A percentile compares a stretch with the other conserved stretches of the same genome.
These are phyloP conservation scores for Aspergillus niger DNA, from an alignment of 2,329 filamentous ascomycete genomes.

Conservation along the genomic window DNA sequence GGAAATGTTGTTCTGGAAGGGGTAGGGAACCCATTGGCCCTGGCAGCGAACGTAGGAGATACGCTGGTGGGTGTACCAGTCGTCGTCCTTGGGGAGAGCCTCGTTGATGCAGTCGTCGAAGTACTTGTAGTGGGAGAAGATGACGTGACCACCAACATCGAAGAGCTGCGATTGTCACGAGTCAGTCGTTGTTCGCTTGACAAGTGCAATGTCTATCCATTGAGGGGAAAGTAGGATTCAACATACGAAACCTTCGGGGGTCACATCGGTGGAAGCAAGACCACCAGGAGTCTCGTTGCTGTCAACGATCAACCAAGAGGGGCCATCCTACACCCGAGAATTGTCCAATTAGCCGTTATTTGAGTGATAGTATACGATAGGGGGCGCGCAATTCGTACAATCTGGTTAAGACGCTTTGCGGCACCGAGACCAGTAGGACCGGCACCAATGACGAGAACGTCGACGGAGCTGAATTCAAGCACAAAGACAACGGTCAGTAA, in stretches of 20 bases:
- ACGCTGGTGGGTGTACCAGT: constrained; percentile 98
- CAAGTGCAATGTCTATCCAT: not conserved
- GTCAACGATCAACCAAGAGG: constrained; percentile 96
- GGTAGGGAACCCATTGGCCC: constrained; percentile 94
- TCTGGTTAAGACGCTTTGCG: constrained; percentile 95
- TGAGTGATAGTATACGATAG: not conserved
- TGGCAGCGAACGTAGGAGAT: constrained; percentile 99
- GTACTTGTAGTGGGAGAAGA: constrained; percentile 99
- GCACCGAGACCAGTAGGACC: constrained; percentile 96
- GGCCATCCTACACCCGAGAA: constrained; percentile 66
- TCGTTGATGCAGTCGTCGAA: constrained; percentile 99
- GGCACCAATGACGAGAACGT: constrained; percentile 96
- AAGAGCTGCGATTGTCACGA: constrained; percentile 68
- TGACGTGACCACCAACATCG: constrained; percentile 97
- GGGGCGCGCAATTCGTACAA: constrained; percentile 59
- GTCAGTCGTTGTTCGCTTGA: constrained; percentile 4
- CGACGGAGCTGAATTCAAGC: constrained; percentile 69
- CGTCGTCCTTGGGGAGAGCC: constrained; percentile 86
- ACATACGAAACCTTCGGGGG: constrained; percentile 95
- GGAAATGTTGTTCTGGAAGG: constrained; percentile 99
- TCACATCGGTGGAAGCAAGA: constrained; percentile 92
- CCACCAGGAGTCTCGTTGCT: constrained; percentile 89
- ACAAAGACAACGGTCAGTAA: constrained; percentile 18
- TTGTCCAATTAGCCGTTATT: constrained; percentile 14
- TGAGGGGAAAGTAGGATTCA: constrained; percentile 7